Evolutionary conservation across 1,139 yeast genomes (phyloP).

Genomic region (Cylindricascospora bacillispora): DNA sequence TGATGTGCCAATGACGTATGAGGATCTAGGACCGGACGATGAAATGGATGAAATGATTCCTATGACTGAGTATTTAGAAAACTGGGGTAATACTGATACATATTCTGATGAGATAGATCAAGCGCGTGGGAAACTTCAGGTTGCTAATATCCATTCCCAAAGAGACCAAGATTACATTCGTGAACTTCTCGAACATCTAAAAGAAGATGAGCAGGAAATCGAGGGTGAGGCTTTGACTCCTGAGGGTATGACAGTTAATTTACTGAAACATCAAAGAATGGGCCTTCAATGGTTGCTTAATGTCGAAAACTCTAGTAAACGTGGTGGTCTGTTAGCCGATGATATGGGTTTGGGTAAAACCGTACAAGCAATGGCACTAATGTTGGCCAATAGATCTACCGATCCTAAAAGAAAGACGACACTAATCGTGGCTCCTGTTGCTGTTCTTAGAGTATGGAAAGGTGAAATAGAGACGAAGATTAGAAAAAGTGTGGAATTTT

Average conservation of each 20-base stretch:
- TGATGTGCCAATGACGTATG: conserved; percentile 11
- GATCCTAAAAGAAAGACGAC: conserved; percentile 37
- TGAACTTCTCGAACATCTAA: conserved; percentile 51
- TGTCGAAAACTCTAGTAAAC: conserved; percentile 46
- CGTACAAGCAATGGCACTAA: conserved; percentile 63
- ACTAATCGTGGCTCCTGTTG: conserved; percentile 76
- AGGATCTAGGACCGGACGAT: no score
- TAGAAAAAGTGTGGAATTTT: conserved; percentile 35
- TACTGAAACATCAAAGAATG: conserved; percentile 73
- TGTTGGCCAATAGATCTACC: conserved; percentile 41
- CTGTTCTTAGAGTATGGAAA: conserved; percentile 74
- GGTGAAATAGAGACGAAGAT: conserved; percentile 57
- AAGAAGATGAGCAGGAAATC: conserved; percentile 40
- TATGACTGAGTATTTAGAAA: not conserved
- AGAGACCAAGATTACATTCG: conserved; percentile 39
- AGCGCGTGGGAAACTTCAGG: conserved; percentile 6
- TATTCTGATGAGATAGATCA: not conserved
- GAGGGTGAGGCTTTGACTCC: conserved; percentile 60
- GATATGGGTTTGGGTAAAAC: conserved; percentile 96
- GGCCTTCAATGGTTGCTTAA: conserved; percentile 74
- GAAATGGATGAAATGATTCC: conserved; percentile 9
- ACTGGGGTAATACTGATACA: not conserved
- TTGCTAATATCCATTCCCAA: conserved; percentile 24
- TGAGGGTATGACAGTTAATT: conserved; percentile 44
- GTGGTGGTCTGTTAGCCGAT: conserved; percentile 82